Base-by-base conservation (phyloP, 2,329 filamentous ascomycete species). In the Aschersonia sp. region DNA sequence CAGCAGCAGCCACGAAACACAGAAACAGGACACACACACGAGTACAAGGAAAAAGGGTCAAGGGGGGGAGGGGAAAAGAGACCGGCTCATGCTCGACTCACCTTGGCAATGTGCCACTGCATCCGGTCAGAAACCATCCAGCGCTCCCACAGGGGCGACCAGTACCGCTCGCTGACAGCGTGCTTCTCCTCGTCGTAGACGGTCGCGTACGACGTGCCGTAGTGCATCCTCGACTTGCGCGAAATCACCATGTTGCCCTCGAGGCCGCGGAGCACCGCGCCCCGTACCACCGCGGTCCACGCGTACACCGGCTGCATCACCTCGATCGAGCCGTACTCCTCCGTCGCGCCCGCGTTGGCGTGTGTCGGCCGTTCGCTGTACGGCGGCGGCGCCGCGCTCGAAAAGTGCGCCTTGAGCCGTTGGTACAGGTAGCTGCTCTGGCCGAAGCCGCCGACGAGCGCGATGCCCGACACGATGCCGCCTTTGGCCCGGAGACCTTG, bases 41-140 rank as follows among this genome's bases (percentile, higher is more conserved):
- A 9, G 29, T 6, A 35, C 32, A n/a, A 44, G n/a, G 48, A 3
- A 22, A 4, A 47, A 42, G 64, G 29, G 30, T 8, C 14, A 43
- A 2, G 33, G 8, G 33, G 22, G 22, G 22, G 3, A 3, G 22
- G 22, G 12, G 35, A 4, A 12, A 39, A 39, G 35, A 39, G 35
- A 12, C 8, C 4, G 35, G 12, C 8, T 9, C 12, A 39, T 39
- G 35, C 35, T 9, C 12, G 35, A 22, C 70, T 55, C 56, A 81
- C 82, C 74, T 87, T 87, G 51, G 79, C 77, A 59, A 88, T 86
- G 62, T 88, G 84, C 85, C 85, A 89, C 64, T 87, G 83, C 83
- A 90, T 88, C 44, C 85, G 73, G 61, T 89, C 83, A 43, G 76
- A 80, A 6, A 89, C 84, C 83, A 87, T 88, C 83, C 83, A 88